Evolutionary conservation across 176 grass and related monocot genomes (phyloP).

Genomic region (Aechmea fasciata): DNA sequence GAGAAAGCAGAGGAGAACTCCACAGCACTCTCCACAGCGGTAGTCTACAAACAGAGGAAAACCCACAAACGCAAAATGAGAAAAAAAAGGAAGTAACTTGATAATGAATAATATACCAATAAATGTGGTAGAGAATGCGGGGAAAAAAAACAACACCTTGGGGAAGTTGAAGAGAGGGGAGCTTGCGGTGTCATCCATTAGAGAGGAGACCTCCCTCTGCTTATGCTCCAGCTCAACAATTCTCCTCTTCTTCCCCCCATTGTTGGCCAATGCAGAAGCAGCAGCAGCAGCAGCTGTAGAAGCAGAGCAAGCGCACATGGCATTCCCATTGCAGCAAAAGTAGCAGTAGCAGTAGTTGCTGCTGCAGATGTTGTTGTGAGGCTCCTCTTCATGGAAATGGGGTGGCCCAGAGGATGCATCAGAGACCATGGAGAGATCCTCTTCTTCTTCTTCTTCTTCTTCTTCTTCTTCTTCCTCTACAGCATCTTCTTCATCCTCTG

Average conservation of each 20-base stretch:
- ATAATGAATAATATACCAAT: not conserved
- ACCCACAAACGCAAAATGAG: constrained; percentile 1
- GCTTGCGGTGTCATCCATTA: constrained; percentile 93
- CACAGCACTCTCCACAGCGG: constrained; percentile 15
- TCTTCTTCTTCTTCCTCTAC: constrained; percentile 18
- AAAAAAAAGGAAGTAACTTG: not conserved
- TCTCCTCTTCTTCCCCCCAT: constrained; percentile 23
- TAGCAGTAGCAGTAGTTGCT: not conserved
- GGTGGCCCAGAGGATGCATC: constrained; percentile 92
- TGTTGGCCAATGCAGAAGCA: not conserved
- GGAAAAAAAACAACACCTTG: constrained; percentile 13
- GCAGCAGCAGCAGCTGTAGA: constrained; percentile 4
- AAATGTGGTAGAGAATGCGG: not conserved
- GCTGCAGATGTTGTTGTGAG: not conserved
- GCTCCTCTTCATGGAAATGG: constrained; percentile 36
- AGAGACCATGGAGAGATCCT: constrained; percentile 92
- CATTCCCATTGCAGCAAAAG: too few relatives aligned
- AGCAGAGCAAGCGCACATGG: too few relatives aligned
- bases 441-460: constrained; percentile 33
- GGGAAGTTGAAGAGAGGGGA: constrained; percentile 48
- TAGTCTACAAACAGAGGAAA: not conserved
- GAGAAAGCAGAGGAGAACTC: constrained; percentile 41
- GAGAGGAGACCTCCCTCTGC: constrained; percentile 24
- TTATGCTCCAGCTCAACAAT: constrained; percentile 24
- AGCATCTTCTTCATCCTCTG: constrained; percentile 37